Conservation (phyloP, 495 filamentous ascomycete genomes). For the Cudoniella acicularis region DNA sequence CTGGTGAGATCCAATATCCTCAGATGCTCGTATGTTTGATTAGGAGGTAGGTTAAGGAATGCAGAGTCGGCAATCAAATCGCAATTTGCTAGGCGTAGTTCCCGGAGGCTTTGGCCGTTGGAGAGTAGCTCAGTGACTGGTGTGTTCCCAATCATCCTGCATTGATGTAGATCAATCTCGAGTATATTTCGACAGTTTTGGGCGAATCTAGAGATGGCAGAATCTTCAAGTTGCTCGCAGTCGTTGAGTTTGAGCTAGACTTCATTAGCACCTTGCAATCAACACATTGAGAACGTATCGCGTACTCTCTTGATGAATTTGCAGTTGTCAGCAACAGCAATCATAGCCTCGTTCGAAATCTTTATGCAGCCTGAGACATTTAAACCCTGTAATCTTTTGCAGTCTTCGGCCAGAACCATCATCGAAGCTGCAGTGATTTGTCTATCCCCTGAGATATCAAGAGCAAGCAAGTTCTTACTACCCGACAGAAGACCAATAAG, state of each 20-base stretch:
- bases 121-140: conserved; percentile 75
- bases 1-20: conserved; percentile 93
- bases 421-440: conserved; percentile 82
- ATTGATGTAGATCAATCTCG: conserved; percentile 93
- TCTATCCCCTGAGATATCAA: conserved; percentile 82
- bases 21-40: conserved; percentile 72
- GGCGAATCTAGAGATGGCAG: conserved; percentile 79
- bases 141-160: conserved; percentile 71
- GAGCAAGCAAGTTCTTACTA: conserved; percentile 77
- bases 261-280: conserved; percentile 19
- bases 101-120: conserved; percentile 75
- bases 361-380: conserved; percentile 86
- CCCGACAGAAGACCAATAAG: conserved; percentile 75
- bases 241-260: conserved; percentile 88
- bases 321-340: conserved; percentile 78
- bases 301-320: conserved; percentile 82
- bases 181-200: conserved; percentile 84
- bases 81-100: conserved; percentile 84
- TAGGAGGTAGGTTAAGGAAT: conserved; percentile 74
- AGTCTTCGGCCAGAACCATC: conserved; percentile 73
- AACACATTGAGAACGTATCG: conserved; percentile 2
- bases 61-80: conserved; percentile 76
- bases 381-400: conserved; percentile 80
- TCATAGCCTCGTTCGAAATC: conserved; percentile 80
- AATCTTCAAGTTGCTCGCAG: conserved; percentile 73